Base-by-base conservation (phyloP, 1,284 basidiomycete genomes). In the Taiwanofungus camphoratus region DNA sequence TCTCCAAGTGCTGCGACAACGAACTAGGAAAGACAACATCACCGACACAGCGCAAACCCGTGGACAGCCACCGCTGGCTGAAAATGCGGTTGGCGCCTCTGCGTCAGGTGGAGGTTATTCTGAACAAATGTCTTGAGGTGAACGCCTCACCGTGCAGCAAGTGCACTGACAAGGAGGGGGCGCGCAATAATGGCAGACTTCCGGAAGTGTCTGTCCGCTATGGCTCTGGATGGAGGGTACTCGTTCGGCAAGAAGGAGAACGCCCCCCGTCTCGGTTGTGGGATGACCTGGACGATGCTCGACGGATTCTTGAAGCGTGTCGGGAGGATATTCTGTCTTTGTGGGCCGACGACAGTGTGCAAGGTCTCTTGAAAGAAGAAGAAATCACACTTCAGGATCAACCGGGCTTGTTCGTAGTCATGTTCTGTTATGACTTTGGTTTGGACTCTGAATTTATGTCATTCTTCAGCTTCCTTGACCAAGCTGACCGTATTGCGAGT, bases 381-480 rank as follows among this genome's bases (percentile, higher is more conserved):
- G 67, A 69, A 5, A 68, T 79, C 30, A 59, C 55, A 7, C 58
- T 82, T 31, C 67, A 76, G 48, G 74, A 77, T 42, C 74, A 79
- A 49, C 71, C 77, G 19, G 74, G 76, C 46, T 82, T 79, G 80
- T 82, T 51, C 58, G 77, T 71, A 8, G 3, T 26, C 20, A 11
- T 19, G 1, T 4, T 24, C 3, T 13, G 11, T 36, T 30, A 9
- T 18, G 19, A 27, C 1, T 16, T 23, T 9, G 15, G 12, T 9
- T 12, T 26, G 9, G 12, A 4, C 11, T 12, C 20, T 16, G 15
- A 21, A 22, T 26, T 39, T 31, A 12, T 44, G 2, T 6, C 16
- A 29, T 27, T 8, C 9, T n/a, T 9, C 38, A 83, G 80, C 52
- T 83, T 82, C 53, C 57, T 84, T 43, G 67, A 77, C 44, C 69